Evolutionary conservation across 306 rosid genomes (phyloP).

Genomic region (Gastrolobium villosum): DNA sequence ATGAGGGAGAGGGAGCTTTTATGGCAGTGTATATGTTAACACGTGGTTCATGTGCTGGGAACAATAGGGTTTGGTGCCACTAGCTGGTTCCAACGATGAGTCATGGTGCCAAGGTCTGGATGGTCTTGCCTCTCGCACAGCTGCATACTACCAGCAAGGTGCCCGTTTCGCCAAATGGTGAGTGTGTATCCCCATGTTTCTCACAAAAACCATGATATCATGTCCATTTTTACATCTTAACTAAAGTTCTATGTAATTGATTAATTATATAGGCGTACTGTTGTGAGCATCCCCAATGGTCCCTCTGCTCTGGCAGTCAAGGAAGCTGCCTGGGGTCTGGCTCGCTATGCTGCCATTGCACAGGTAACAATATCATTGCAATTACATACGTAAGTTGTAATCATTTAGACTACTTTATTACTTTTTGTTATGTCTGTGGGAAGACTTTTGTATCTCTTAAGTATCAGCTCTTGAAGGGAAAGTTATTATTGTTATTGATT

Average conservation of each 20-base stretch:
- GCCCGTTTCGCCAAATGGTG: conserved; percentile 91
- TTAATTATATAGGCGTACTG: conserved; percentile 68
- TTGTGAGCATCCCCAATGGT: conserved; percentile 96
- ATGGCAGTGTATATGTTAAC: neutral
- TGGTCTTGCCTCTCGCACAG: conserved; percentile 91
- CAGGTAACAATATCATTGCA: conserved; percentile 65
- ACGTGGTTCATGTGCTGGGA: conserved; percentile 25
- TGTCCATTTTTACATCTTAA: neutral
- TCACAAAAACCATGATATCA: neutral
- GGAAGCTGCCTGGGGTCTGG: conserved; percentile 78
- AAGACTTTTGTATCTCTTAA: neutral
- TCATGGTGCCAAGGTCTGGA: conserved; percentile 99
- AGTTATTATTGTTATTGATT: neutral
- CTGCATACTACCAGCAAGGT: conserved; percentile 93
- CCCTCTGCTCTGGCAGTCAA: conserved; percentile 94
- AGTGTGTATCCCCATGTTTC: neutral
- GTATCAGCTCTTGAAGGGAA: neutral
- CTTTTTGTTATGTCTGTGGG: conserved; percentile 2
- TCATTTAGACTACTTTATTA: neutral
- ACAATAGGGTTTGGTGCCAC: conserved; percentile 74
- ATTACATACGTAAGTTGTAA: neutral
- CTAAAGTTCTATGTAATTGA: neutral
- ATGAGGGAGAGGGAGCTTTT: neutral
- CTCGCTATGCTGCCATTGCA: conserved; percentile 95
- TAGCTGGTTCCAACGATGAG: conserved; percentile 82